Evolutionary conservation across 2,329 filamentous ascomycete genomes (phyloP).

Genomic region (Neofusicoccum cordaticola): DNA sequence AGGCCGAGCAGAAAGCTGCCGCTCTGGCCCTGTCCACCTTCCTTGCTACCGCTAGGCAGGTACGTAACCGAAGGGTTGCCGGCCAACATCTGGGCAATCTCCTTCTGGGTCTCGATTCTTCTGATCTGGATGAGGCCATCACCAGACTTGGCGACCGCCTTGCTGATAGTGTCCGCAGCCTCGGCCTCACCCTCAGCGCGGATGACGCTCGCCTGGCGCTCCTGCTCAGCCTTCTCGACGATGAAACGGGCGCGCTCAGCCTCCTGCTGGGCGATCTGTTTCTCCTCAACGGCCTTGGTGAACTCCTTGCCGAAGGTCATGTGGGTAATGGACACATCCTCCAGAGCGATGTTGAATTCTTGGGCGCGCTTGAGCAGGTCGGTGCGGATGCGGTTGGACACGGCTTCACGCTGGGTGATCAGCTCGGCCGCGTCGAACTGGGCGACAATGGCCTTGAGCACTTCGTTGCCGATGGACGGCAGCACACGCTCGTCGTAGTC

Average conservation of each 20-base stretch:
- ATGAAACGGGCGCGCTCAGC: constrained; percentile 97
- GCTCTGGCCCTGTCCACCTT: constrained; percentile 53
- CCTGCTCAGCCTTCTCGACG: constrained; percentile 97
- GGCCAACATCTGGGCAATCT: constrained; percentile 88
- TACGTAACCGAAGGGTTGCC: constrained; percentile 95
- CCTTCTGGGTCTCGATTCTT: constrained; percentile 93
- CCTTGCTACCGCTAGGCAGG: constrained; percentile 68
- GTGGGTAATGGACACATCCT: constrained; percentile 98
- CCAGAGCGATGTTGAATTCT: constrained; percentile 98
- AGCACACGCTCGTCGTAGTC: constrained; percentile 80
- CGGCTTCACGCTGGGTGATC: constrained; percentile 97
- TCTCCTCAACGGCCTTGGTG: constrained; percentile 98
- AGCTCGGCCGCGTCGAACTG: constrained; percentile 59
- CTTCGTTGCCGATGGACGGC: constrained; percentile 55
- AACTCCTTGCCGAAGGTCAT: constrained; percentile 99
- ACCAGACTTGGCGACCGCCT: constrained; percentile 87
- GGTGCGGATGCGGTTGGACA: constrained; percentile 87
- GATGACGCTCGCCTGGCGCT: constrained; percentile 97
- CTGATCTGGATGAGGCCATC: constrained; percentile 94
- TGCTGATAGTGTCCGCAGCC: constrained; percentile 91
- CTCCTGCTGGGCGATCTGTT: constrained; percentile 99
- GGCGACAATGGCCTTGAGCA: constrained; percentile 54
- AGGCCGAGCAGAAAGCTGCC: constrained; percentile 67
- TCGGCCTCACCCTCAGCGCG: constrained; percentile 97
- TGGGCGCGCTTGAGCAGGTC: constrained; percentile 89